These are phyloP conservation scores for Metschnikowia similis DNA, from an alignment of 805 yeast species.

Conservation along the genomic window DNA sequence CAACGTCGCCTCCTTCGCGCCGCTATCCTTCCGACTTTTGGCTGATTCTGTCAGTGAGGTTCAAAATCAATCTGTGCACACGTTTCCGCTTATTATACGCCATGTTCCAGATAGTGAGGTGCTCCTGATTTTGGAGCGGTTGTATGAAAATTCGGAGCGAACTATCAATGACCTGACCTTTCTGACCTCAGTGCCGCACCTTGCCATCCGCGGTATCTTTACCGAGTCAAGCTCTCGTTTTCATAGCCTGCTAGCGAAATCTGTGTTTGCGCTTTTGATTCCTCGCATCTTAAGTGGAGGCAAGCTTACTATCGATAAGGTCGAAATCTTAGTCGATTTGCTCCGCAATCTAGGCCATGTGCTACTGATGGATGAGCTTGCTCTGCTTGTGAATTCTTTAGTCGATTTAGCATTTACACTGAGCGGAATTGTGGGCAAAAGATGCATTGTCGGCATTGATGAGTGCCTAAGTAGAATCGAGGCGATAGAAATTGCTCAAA, in stretches of 20 bases:
- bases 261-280: constrained; percentile 34
- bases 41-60: constrained; percentile 68
- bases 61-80: constrained; percentile 66
- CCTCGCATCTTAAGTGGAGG: constrained; percentile 30
- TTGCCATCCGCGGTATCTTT: constrained; percentile 48
- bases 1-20: constrained; percentile 30
- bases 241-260: constrained; percentile 19
- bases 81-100: constrained; percentile 46
- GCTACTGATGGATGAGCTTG: constrained; percentile 35
- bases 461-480: constrained; percentile 10
- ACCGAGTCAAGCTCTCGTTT: constrained; percentile 26
- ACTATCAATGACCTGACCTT: constrained; percentile 20
- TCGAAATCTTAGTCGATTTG: constrained; percentile 59
- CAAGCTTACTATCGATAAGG: constrained; percentile 46
- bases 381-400: constrained; percentile 24
- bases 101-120: constrained; percentile 29
- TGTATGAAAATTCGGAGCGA: constrained; percentile 22
- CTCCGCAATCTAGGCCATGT: constrained; percentile 46
- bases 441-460: constrained; percentile 48
- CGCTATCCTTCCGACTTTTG: constrained; percentile 41
- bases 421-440: constrained; percentile 44
- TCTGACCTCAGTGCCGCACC: constrained; percentile 48
- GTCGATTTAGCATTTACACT: constrained; percentile 36
- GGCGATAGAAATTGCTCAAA: constrained; percentile 5
- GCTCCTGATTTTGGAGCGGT: constrained; percentile 25